phyloP scores from a whole-genome alignment of 495 filamentous ascomycete genomes.

The Sordaria brevicollis region DNA sequence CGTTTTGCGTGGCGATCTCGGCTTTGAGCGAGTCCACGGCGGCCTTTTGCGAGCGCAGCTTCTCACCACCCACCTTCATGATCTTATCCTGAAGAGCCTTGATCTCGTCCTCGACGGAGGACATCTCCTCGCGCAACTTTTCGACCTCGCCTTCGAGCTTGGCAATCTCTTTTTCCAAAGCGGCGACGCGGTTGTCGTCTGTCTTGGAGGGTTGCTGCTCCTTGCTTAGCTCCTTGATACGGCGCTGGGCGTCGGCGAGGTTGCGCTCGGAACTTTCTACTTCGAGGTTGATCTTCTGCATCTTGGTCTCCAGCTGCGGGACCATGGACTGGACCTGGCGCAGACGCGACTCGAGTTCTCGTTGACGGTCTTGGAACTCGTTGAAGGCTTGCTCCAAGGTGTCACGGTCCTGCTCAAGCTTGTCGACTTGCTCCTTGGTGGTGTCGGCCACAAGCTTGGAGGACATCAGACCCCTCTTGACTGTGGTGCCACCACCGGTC shows the following conservation, averaged over 20 bases:
- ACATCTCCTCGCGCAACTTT: constrained; percentile 68
- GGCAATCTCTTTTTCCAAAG: constrained; percentile 65
- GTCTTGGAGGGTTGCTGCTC: constrained; percentile 70
- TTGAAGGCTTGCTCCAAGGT: constrained; percentile 69
- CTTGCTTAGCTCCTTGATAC: constrained; percentile 69
- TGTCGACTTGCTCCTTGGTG: constrained; percentile 75
- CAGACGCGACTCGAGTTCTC: constrained; percentile 61
- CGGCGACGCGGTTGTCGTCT: constrained; percentile 59
- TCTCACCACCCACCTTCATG: constrained; percentile 93
- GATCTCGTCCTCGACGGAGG: constrained; percentile 83
- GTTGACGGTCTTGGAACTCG: constrained; percentile 68
- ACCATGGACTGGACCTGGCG: constrained; percentile 69
- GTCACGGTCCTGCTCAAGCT: constrained; percentile 81
- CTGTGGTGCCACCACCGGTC: constrained; percentile 87
- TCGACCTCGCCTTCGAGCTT: constrained; percentile 68
- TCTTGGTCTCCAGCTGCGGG: constrained; percentile 75
- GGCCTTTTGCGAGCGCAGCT: constrained; percentile 78
- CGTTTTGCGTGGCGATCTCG: constrained; percentile 68
- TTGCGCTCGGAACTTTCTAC: constrained; percentile 79
- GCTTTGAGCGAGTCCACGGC: constrained; percentile 90
- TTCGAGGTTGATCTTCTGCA: constrained; percentile 86
- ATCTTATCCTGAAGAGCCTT: constrained; percentile 88
- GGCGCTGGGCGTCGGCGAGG: constrained; percentile 69
- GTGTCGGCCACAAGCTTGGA: constrained; percentile 81
- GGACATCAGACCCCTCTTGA: constrained; percentile 87